phyloP scores from a whole-genome alignment of 1,284 basidiomycete genomes.

The Fomitiporia mediterranea region DNA sequence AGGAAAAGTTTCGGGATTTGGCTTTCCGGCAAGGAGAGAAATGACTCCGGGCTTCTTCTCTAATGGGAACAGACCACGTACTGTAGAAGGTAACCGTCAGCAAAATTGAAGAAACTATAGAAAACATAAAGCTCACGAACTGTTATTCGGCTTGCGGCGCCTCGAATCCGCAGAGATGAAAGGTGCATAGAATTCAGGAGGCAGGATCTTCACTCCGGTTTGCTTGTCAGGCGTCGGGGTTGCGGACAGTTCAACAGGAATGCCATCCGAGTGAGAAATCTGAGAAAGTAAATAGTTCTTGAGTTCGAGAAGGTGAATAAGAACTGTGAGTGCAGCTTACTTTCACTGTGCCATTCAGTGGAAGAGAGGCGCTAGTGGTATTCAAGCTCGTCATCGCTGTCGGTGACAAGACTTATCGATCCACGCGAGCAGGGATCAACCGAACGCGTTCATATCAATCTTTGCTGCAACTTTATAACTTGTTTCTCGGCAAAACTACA shows the following conservation, averaged over 20 bases:
- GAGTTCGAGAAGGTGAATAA: too few relatives aligned
- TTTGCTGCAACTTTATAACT: too few relatives aligned
- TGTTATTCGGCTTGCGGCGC: constrained; percentile 54
- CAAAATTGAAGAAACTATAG: constrained; percentile 4
- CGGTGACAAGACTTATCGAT: too few relatives aligned
- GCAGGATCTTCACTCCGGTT: constrained; percentile 34
- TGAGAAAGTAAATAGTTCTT: too few relatives aligned
- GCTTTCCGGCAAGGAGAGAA: constrained; percentile 84
- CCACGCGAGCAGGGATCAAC: too few relatives aligned
- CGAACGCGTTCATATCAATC: too few relatives aligned
- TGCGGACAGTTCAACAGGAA: constrained; percentile 4
- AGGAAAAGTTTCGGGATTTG: constrained; percentile 88
- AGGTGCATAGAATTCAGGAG: constrained; percentile 44
- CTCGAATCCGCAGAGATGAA: constrained; percentile 60
- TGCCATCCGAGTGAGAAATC: constrained; percentile 19
- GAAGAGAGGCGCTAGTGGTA: too few relatives aligned
- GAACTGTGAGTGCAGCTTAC: not conserved
- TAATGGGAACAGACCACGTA: constrained; percentile 64
- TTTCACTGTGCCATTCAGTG: not conserved
- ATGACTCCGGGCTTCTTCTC: constrained; percentile 79
- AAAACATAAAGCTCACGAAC: constrained; percentile 34
- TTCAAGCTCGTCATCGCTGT: too few relatives aligned
- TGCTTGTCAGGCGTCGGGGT: not conserved
- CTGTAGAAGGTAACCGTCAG: constrained; percentile 28
- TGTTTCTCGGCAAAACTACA: too few relatives aligned